Evolutionary conservation across 371 early-diverging fungal species (phyloP).

Genomic region (Mortierella sp.): DNA sequence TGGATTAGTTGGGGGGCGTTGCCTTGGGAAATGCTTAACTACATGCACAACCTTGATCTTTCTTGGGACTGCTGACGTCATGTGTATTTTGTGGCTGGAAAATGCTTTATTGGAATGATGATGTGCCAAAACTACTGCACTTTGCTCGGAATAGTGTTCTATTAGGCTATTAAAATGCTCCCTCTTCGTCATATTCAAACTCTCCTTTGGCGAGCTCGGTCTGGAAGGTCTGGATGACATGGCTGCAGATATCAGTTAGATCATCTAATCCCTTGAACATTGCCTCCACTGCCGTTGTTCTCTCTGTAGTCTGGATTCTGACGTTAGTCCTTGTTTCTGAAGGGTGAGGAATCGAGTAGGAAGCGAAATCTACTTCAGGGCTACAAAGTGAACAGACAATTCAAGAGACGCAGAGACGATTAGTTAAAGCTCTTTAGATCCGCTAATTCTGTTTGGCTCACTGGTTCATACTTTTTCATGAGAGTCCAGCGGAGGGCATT

Average conservation of each 20-base stretch:
- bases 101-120: conserved; percentile 1
- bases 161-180: conserved; percentile 31
- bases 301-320: conserved; percentile 93
- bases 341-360: conserved; percentile 99
- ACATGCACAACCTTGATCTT: too few relatives aligned
- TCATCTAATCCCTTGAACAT: conserved; percentile 89
- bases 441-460: background rate
- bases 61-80: background rate
- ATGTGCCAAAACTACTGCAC: background rate
- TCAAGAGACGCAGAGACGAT: background rate
- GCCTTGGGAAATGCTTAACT: too few relatives aligned
- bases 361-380: conserved; percentile 95
- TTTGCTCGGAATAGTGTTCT: background rate
- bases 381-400: conserved; percentile 57
- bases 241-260: conserved; percentile 77
- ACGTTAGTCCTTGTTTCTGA: conserved; percentile 95
- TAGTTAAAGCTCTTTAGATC: background rate
- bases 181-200: conserved; percentile 59
- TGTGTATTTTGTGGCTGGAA: background rate
- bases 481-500: conserved; percentile 93
- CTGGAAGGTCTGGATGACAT: conserved; percentile 73
- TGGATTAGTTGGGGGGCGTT: background rate
- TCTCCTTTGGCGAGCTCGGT: conserved; percentile 65
- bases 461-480: conserved; percentile 86
- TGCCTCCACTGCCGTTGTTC: conserved; percentile 87